Conservation (phyloP, 2,329 filamentous ascomycete genomes). For the Trichoderma sp. region DNA sequence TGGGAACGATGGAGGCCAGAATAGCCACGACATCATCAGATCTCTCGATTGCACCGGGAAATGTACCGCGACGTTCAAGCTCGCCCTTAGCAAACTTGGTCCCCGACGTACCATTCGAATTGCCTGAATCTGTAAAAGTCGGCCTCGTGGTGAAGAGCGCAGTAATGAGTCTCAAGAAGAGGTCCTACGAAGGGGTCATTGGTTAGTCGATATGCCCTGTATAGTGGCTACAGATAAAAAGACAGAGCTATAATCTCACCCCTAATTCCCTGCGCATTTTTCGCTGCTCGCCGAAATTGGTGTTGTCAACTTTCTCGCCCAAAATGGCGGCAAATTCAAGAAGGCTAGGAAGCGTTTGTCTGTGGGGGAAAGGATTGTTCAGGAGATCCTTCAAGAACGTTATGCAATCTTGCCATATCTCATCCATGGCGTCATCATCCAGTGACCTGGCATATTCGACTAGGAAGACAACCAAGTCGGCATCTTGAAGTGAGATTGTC, state of each 20-base stretch:
- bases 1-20: conserved; percentile 76
- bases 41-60: conserved; percentile 49
- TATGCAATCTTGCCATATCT: conserved; percentile 96
- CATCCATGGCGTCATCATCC: conserved; percentile 96
- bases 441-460: conserved; percentile 88
- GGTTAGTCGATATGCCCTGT: neutral
- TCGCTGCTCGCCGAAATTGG: conserved; percentile 91
- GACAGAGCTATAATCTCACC: conserved; percentile 53
- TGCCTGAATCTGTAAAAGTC: conserved; percentile 63
- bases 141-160: conserved; percentile 94
- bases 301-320: conserved; percentile 96
- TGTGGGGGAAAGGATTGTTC: conserved; percentile 90
- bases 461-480: conserved; percentile 83
- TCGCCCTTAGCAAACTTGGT: conserved; percentile 46
- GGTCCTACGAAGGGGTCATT: conserved; percentile 60
- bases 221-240: neutral
- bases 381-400: conserved; percentile 88
- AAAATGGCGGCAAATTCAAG: conserved; percentile 88
- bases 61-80: conserved; percentile 44
- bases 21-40: conserved; percentile 80
- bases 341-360: conserved; percentile 83
- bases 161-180: conserved; percentile 83
- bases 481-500: conserved; percentile 81
- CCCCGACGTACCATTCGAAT: conserved; percentile 39
- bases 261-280: conserved; percentile 90